phyloP scores from a whole-genome alignment of 441 rosid genomes.

The Flueggea neowawraea region DNA sequence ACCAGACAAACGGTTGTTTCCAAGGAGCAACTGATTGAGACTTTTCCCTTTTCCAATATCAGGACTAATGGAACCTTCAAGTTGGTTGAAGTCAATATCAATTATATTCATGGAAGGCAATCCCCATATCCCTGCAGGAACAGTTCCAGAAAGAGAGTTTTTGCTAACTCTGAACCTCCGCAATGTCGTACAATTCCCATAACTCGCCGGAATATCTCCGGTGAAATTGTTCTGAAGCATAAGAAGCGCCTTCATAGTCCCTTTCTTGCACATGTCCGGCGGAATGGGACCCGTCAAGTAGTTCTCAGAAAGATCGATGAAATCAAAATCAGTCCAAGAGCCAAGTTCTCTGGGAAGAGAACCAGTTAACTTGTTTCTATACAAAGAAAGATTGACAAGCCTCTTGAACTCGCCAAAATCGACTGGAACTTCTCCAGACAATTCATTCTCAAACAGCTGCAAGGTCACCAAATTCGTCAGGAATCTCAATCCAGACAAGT shows the following conservation, averaged over 20 bases:
- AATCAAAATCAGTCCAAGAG: conserved; percentile 66
- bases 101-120: conserved; percentile 61
- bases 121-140: conserved; percentile 87
- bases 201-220: conserved; percentile 73
- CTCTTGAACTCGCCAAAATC: conserved; percentile 71
- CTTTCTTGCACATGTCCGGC: conserved; percentile 80
- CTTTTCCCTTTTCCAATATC: conserved; percentile 58
- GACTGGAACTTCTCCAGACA: conserved; percentile 67
- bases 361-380: conserved; percentile 64
- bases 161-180: conserved; percentile 67
- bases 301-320: conserved; percentile 85
- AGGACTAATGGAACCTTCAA: conserved; percentile 58
- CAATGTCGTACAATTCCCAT: conserved; percentile 54
- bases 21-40: conserved; percentile 39
- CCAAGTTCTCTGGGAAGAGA: conserved; percentile 71
- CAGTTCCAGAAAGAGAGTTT: conserved; percentile 61
- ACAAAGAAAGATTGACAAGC: conserved; percentile 70
- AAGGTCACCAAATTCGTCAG: conserved; percentile 60
- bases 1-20: conserved; percentile 62
- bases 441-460: conserved; percentile 57
- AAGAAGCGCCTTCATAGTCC: conserved; percentile 64
- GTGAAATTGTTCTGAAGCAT: conserved; percentile 74
- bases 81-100: conserved; percentile 52
- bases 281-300: conserved; percentile 73
- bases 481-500: conserved; percentile 53